Conservation (phyloP, 257 asterid species). For the Plantago ovata region DNA sequence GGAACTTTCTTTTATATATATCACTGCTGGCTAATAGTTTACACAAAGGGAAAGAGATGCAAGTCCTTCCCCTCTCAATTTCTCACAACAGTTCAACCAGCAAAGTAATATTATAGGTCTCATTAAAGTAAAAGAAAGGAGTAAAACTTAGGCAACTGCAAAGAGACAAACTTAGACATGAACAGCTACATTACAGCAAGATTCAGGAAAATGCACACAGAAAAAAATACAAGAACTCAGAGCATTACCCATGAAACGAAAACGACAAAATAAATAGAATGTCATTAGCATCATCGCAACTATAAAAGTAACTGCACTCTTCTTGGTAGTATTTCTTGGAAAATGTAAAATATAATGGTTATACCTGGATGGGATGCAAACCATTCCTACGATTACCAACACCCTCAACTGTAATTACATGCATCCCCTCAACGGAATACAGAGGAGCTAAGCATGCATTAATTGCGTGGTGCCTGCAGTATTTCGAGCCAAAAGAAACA, state of each 20-base stretch:
- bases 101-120: too few relatives aligned
- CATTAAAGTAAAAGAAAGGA: too few relatives aligned
- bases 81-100: too few relatives aligned
- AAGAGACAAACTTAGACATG: too few relatives aligned
- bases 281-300: neutral
- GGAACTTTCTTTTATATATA: too few relatives aligned
- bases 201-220: constrained; percentile 2
- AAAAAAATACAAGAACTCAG: neutral
- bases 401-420: constrained; percentile 92
- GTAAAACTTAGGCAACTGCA: too few relatives aligned
- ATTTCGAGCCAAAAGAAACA: constrained; percentile 9
- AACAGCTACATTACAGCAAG: neutral
- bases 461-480: constrained; percentile 70
- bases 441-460: constrained; percentile 98
- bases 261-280: neutral
- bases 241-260: neutral
- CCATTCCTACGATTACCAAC: constrained; percentile 75
- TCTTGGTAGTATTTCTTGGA: neutral
- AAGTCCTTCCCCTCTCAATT: too few relatives aligned
- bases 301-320: neutral
- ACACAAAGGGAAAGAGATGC: too few relatives aligned
- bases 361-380: constrained; percentile 94
- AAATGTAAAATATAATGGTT: constrained; percentile 10
- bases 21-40: too few relatives aligned
- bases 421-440: constrained; percentile 97